phyloP scores from a whole-genome alignment of 2,329 filamentous ascomycete genomes.

The Annulohypoxylon truncatum region DNA sequence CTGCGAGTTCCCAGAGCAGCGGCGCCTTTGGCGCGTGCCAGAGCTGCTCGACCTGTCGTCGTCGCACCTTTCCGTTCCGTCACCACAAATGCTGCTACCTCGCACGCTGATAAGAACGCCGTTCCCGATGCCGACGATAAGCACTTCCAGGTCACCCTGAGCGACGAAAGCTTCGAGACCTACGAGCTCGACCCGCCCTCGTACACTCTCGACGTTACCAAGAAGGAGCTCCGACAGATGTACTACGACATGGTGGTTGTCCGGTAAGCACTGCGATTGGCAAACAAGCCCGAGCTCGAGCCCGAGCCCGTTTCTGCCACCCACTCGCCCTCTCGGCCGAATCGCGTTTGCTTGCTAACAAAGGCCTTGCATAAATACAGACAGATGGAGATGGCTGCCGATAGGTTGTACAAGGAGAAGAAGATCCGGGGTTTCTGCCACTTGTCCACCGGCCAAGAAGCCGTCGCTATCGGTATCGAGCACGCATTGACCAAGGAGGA shows the following conservation, averaged over 20 bases:
- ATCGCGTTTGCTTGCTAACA: constrained; percentile 31
- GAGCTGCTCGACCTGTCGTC: constrained; percentile 57
- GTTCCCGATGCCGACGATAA: constrained; percentile 77
- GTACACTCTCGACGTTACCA: constrained; percentile 92
- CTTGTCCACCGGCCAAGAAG: constrained; percentile 96
- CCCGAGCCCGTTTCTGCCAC: background rate
- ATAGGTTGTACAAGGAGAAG: constrained; percentile 99
- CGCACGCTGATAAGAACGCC: constrained; percentile 83
- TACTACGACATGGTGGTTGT: constrained; percentile 97
- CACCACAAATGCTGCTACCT: constrained; percentile 94
- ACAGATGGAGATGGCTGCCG: constrained; percentile 99
- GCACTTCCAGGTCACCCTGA: constrained; percentile 90
- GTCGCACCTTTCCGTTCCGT: constrained; percentile 76
- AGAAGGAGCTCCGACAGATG: constrained; percentile 98
- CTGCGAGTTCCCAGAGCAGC: constrained; percentile 70
- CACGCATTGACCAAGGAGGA: constrained; percentile 92
- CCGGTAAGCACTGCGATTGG: constrained; percentile 70
- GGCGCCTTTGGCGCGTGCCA: constrained; percentile 64
- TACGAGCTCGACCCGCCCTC: constrained; percentile 97
- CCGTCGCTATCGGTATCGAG: constrained; percentile 96
- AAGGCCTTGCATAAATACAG: constrained; percentile 58
- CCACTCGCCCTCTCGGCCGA: constrained; percentile 2
- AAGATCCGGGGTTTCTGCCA: constrained; percentile 99
- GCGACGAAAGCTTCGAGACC: constrained; percentile 99
- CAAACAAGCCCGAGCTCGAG: background rate